Base-by-base conservation (phyloP, 306 rosid genomes). In the Clitoria ternatea region DNA sequence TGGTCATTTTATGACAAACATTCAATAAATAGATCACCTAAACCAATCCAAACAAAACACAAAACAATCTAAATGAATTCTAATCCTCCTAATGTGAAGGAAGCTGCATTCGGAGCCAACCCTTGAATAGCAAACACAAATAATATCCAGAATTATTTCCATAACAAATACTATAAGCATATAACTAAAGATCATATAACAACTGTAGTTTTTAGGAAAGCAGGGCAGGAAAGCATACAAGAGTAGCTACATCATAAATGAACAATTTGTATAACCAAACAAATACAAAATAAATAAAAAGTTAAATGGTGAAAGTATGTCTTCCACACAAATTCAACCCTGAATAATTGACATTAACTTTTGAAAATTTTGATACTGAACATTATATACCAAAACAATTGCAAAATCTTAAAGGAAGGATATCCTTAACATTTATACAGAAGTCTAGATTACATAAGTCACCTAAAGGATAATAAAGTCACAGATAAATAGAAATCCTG, bases 301-400 rank as follows among this genome's bases (percentile, higher is more conserved):
- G 63, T 40, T 37, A 17, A 6, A 47, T 7, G 2, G 10, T 7
- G 32, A 45, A 61, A 48, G 42, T 0, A 15, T 49, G 30, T 36
- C 70, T 44, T 47, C 40, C 22, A 20, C n/a, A 61, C 45, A 18
- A 20, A 6, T 37, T 23, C 33, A 61, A 37, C 37, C 10, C 49
- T 32, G 24, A 45, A 60, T n/a, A 52, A 19, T 9, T 7, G 40
- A n/a, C 37, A 64, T 44, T 33, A 10, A 39, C 54, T 50, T 19
- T 42, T 26, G 11, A 50, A 26, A 24, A 73, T 37, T 3, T 17
- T 14, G 54, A 18, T 26, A 73, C 54, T 48, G 4, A 0, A 26
- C 45, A 63, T 63, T 17, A 48, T 44, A 65, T 57, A n/a, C n/a
- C 55, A 57, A 69, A 78, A 26, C 62, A 71, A 59, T 26, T 60